Evolutionary conservation across 345 rosid genomes (phyloP).

Genomic region (Trapa incisa): DNA sequence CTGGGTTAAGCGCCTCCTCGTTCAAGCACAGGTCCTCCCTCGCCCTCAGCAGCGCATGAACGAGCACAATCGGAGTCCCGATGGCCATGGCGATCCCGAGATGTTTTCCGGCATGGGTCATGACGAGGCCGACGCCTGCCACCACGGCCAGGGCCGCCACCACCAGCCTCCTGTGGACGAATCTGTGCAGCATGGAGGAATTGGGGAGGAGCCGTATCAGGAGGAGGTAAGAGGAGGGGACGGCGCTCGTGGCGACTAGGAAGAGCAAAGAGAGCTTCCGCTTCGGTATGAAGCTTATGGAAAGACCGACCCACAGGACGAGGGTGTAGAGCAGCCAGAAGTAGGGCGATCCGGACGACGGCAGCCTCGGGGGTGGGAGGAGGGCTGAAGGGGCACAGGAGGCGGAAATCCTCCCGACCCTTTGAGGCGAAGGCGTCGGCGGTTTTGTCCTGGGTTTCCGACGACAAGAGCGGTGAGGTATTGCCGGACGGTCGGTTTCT

Average conservation of each 20-base stretch:
- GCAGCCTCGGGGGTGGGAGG: no score
- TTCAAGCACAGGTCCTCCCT: conserved; percentile 3
- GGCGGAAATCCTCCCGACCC: no score
- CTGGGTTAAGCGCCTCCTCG: conserved; percentile 1
- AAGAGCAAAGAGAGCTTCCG: no score
- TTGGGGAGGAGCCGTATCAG: conserved; percentile 8
- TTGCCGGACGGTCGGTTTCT: no score
- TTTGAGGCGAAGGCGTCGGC: no score
- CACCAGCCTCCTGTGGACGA: conserved; percentile 11
- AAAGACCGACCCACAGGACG: no score
- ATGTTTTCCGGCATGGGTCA: conserved; percentile 13
- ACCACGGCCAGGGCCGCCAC: conserved; percentile 8
- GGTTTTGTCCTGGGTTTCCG: no score
- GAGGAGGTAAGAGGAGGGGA: conserved; percentile 8
- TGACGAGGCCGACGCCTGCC: conserved; percentile 9
- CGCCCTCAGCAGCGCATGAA: conserved; percentile 18
- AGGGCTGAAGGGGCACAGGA: no score
- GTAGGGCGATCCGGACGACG: no score
- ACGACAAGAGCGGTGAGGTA: no score
- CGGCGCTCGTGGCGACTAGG: conserved; percentile 3
- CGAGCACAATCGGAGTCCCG: conserved; percentile 11
- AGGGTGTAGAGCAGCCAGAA: no score
- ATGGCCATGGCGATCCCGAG: conserved; percentile 13
- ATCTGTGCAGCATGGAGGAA: neutral
- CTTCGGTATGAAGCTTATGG: no score